Evolutionary conservation across 768 basidiomycete genomes (phyloP).

Genomic region (Dioszegia aurantiaca): DNA sequence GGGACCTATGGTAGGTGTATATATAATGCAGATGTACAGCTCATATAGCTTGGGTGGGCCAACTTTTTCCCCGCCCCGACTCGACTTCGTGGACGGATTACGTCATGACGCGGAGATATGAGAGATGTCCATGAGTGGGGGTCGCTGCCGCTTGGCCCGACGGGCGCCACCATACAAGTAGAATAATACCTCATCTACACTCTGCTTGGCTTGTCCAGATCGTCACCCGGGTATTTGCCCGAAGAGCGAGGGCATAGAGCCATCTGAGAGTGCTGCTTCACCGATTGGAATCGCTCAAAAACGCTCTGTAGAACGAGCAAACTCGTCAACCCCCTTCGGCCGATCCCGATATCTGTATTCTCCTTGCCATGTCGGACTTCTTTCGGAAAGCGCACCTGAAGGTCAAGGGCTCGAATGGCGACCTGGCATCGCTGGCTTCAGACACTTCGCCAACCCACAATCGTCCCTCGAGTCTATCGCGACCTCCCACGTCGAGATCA

Average conservation of each 20-base stretch:
- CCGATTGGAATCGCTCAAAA: no score
- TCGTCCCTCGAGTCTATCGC: slow-evolving; percentile 1
- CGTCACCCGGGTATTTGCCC: no score
- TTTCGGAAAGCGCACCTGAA: slow-evolving; percentile 38
- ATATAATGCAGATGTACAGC: no score
- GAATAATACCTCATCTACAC: no score
- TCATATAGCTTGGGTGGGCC: not conserved
- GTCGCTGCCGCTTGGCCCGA: no score
- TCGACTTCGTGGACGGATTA: not conserved
- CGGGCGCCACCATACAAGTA: no score
- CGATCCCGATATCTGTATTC: not conserved
- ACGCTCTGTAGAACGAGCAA: not conserved
- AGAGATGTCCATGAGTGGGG: not conserved
- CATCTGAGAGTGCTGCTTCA: no score
- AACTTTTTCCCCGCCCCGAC: slow-evolving; percentile 3
- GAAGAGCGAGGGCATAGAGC: no score
- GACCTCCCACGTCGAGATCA: slow-evolving; percentile 32
- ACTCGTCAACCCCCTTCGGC: not conserved
- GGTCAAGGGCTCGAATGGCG: slow-evolving; percentile 27
- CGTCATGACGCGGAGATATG: not conserved
- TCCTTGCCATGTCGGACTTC: slow-evolving; percentile 19
- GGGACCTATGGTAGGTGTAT: not conserved
- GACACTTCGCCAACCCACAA: not conserved
- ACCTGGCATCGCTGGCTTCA: slow-evolving; percentile 13
- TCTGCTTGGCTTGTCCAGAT: no score